Conservation (phyloP, 2,329 filamentous ascomycete genomes). For the Neopestalotiopsis sp. region DNA sequence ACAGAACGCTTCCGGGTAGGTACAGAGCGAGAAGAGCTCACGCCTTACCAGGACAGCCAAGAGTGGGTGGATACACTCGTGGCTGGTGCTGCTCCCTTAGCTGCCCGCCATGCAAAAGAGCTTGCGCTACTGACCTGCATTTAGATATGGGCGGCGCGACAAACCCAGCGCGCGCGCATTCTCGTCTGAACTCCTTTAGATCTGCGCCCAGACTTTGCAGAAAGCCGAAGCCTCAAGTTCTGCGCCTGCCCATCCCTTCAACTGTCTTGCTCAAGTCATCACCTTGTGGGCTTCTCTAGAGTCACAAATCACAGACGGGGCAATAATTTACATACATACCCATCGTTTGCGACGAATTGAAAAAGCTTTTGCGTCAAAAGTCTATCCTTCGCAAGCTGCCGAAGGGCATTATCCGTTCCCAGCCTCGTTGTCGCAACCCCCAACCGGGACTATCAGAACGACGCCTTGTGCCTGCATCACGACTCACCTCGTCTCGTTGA, state of each 20-base stretch:
- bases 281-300: background rate
- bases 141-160: background rate
- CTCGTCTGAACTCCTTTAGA: slow-evolving; percentile 13
- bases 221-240: background rate
- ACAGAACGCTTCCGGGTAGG: background rate
- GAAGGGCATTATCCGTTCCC: background rate
- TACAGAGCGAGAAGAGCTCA: background rate
- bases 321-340: background rate
- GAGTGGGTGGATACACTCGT: background rate
- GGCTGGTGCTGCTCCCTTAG: background rate
- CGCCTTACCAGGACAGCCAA: background rate
- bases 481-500: background rate
- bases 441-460: background rate
- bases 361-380: background rate
- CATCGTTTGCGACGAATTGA: background rate
- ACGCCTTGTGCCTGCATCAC: background rate
- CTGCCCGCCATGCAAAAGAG: background rate
- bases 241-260: background rate
- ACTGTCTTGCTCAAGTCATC: background rate
- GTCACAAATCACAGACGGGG: background rate
- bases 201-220: background rate
- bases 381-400: background rate
- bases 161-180: background rate
- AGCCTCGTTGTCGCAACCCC: slow-evolving; percentile 9
- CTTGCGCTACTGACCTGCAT: background rate